Base-by-base conservation (phyloP, 2,329 filamentous ascomycete species). In the Colletotrichum eleusines region DNA sequence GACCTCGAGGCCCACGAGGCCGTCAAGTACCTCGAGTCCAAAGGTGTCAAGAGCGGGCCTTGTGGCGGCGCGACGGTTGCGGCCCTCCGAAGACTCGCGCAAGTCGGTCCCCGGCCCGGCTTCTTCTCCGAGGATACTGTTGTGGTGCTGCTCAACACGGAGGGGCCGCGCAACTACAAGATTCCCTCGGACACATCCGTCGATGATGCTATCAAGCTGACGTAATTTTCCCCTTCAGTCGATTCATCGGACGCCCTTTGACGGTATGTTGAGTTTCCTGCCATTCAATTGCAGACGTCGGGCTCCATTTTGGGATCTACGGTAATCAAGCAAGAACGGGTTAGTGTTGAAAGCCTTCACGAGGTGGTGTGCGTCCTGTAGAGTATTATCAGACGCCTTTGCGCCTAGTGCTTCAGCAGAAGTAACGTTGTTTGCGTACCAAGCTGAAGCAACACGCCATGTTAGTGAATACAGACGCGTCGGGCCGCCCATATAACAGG, bases 71-170 rank as follows among this genome's bases (percentile, higher is more conserved):
- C 90, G 0, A 78, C 83, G 0, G 69, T 89, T n/a, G 87, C 85
- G 42, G 91, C 89, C 1, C 75, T 94, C 35, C 83, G 82, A 40
- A 85, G 84, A 33, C 75, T 90, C 3, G 58, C 63, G 4, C 26
- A 59, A 31, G 40, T 58, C 6, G 80, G 75, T 50, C 71, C 78
- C 1, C 72, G 76, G 0, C 74, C 86, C 0, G 78, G 78, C 0
- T 70, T 16, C 0, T 75, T 89, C 0, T 77, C 80, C 9, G 74
- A 78, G 0, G 79, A 88, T n/a, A 86, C 89, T 0, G 83, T 90
- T 0, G 84, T 94, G 0, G 85, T 94, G 0, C 77, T 94, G 1
- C 85, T 93, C 51, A 90, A 88, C 72, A 94, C 92, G 0, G 91
- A 93, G 77, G 90, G 90, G 0, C 74, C 76, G 11, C 84, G 91